Evolutionary conservation across 495 filamentous ascomycete genomes (phyloP).

Genomic region (Penicillium taxi): DNA sequence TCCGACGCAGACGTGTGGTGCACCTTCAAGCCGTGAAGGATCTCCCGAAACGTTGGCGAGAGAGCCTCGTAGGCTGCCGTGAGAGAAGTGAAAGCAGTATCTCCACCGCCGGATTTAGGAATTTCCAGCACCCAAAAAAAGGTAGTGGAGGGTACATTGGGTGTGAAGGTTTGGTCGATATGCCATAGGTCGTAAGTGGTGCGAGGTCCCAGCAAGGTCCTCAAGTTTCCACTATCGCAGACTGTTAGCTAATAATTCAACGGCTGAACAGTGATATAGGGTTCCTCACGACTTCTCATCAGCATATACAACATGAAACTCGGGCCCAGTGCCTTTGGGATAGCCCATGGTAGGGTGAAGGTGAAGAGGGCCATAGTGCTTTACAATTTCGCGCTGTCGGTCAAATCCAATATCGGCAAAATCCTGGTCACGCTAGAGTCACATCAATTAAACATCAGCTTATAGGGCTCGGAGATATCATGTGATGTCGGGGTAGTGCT

Average conservation of each 20-base stretch:
- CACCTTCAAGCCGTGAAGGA: conserved; percentile 1
- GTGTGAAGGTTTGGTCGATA: background rate
- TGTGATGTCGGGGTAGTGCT: no score
- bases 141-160: conserved; percentile 1
- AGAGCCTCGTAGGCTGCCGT: background rate
- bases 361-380: conserved; percentile 2
- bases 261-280: background rate
- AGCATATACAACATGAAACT: conserved; percentile 1
- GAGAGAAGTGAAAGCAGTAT: background rate
- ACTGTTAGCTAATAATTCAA: background rate
- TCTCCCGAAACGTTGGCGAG: conserved; percentile 1
- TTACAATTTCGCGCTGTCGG: background rate
- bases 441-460: no score
- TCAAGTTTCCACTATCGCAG: no score
- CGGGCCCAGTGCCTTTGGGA: background rate
- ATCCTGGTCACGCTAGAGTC: conserved; percentile 3
- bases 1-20: background rate
- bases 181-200: conserved; percentile 4
- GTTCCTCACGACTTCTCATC: conserved; percentile 2
- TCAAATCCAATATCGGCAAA: conserved; percentile 3
- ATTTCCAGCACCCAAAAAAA: conserved; percentile 3
- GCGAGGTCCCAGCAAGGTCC: conserved; percentile 1
- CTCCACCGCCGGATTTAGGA: conserved; percentile 2
- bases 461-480: no score
- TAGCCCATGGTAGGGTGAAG: conserved; percentile 3